Base-by-base conservation (phyloP, 352 stramenopile genomes). In the Phytophthora melonis region DNA sequence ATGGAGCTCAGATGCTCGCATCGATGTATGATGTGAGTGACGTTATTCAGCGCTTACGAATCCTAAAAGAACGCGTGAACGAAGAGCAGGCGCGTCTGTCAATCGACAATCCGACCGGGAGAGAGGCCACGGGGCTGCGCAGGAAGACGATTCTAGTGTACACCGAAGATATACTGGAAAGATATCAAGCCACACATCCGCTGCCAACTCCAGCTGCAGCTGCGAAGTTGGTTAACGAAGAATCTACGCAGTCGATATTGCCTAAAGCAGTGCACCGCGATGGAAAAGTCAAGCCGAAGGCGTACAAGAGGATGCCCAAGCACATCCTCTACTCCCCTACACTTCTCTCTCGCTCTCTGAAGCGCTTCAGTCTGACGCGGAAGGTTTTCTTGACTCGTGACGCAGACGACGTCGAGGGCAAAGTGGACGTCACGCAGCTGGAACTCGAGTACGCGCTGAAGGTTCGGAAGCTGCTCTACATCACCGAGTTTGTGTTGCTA, bases 401-500 rank as follows among this genome's bases (percentile, higher is more conserved):
- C 16, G 13, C 16, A 49, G 16, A 49, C 6, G 41, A 49, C 4
- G 41, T 49, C 3, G 41, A 49, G 13, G 41, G 41, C 6, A 49
- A 13, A 19, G 41, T 49, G 14, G 58, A 49, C 16, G 16, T 49
- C 19, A 25, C 6, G 4, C 62, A 11, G 18, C 47, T 68, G 2
- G 58, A 72, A 18, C 16, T 63, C 16, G 47, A 52, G 30, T 73
- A 73, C 21, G 36, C 62, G 19, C 27, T 73, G 16, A 41, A 58
- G 41, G 41, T 49, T 49, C 41, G 34, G 21, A 21, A 25, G 41
- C 25, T 73, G 11, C 19, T 73, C 18, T 73, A 73, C 18, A 73
- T 73, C 41, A 59, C 66, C 2, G 66, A 74, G 27, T 74, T 74
- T n/a, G 30, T 74, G 11, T 32, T 74, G 16, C 39, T 74, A 13